Evolutionary conservation across 129 eudicot genomes (phyloP).

Genomic region (Cynara cardunculus): DNA sequence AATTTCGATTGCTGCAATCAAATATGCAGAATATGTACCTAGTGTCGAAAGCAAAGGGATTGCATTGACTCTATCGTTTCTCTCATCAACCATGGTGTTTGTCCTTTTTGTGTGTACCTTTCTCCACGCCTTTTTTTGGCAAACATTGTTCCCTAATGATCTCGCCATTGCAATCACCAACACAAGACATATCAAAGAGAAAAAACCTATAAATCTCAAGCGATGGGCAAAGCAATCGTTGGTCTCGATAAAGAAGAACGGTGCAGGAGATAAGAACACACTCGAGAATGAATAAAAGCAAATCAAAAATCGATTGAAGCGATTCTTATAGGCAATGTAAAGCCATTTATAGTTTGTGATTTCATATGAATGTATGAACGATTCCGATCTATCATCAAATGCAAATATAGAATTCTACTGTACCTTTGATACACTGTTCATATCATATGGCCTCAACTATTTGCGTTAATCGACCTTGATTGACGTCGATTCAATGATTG

Average conservation of each 20-base stretch:
- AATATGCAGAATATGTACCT: slow-evolving; percentile 70
- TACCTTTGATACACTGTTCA: neutral
- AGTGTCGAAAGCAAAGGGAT: slow-evolving; percentile 50
- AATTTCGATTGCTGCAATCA: slow-evolving; percentile 66
- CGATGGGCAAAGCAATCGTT: slow-evolving; percentile 75
- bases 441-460: neutral
- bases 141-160: slow-evolving; percentile 76
- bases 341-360: neutral
- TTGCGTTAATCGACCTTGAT: neutral
- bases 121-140: slow-evolving; percentile 76
- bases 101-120: slow-evolving; percentile 55
- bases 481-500: neutral
- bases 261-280: slow-evolving; percentile 41
- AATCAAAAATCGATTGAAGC: neutral
- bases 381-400: neutral
- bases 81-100: slow-evolving; percentile 69
- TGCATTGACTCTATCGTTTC: slow-evolving; percentile 55
- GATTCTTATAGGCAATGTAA: neutral
- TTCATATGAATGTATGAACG: neutral
- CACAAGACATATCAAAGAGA: slow-evolving; percentile 45
- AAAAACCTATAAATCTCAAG: slow-evolving; percentile 52
- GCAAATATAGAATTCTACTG: slow-evolving; percentile 6
- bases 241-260: slow-evolving; percentile 44
- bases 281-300: slow-evolving; percentile 6
- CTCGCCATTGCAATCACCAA: slow-evolving; percentile 81